Evolutionary conservation across 2,329 filamentous ascomycete species (phyloP), one percentile per base, ranked within the genome.

Genomic region (Chrysosporium queenslandicum): DNA sequence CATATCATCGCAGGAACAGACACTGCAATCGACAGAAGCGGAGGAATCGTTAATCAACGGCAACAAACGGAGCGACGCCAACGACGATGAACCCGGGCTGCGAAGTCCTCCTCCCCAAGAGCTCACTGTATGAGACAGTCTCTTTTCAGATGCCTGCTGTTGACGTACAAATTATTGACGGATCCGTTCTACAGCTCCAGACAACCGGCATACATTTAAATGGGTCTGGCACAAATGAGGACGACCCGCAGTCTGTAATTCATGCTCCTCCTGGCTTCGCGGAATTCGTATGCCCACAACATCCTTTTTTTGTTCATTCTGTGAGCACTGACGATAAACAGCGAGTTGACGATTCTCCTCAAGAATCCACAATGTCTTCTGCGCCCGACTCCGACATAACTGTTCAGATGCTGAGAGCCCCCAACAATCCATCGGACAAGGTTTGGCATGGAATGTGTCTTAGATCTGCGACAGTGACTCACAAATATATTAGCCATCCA

Each of bases 201-300:
- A 68, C 64, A 21, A 53, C 55, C 20, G 59, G 57, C 42, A 51
- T 55, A 34, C 46, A 50, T 51, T 53, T 53, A 6, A 52, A 50
- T n/a, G 57, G 53, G 18, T 56, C 53, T 41, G 34, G 21, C 25
- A 25, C 21, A 56, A 53, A 94, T 58, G 87, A 90, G 51, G 70
- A 71, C 48, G 64, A 70, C 59, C 84, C 88, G 21, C 78, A 87
- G 50, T 96, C 90, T 1, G 90, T 94, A 51, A 95, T 96, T 59
- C 90, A 95, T 74, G 87, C 87, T 14, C 89, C 90, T 0, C 77
- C 87, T 58, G 87, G 85, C 56, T 96, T 92, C 68, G 78, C 81
- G 52, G 80, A 80, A 60, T 94, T 92, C 79, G 87, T 92, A 67
- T 64, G 79, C 11, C 25, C 29, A 7, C 18, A 29, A 12, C 8